Evolutionary conservation across 2,329 filamentous ascomycete genomes (phyloP).

Genomic region (Zasmidium angulare): DNA sequence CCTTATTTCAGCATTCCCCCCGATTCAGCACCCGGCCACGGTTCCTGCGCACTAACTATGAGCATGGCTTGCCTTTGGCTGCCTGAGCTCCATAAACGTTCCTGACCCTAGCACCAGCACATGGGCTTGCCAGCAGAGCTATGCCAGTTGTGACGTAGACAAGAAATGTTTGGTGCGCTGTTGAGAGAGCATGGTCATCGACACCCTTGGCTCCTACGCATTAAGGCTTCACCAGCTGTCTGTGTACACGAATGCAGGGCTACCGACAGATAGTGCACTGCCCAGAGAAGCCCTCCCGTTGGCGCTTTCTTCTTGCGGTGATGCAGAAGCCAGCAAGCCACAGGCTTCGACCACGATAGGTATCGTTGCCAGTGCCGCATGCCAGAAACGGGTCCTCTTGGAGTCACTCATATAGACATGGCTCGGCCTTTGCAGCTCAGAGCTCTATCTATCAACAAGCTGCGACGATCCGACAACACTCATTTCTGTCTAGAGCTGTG

Average conservation of each 20-base stretch:
- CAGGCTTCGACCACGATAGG: background rate
- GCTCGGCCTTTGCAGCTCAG: background rate
- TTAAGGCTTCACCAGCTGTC: background rate
- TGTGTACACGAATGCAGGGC: slow-evolving; percentile 3
- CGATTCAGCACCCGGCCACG: background rate
- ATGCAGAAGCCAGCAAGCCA: slow-evolving; percentile 1
- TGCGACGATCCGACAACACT: background rate
- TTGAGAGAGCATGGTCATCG: background rate
- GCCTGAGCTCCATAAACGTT: slow-evolving; percentile 15
- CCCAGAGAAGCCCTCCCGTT: slow-evolving; percentile 1
- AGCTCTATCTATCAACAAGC: background rate
- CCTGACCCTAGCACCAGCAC: background rate
- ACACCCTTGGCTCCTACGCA: slow-evolving; percentile 1
- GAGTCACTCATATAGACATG: slow-evolving; percentile 6
- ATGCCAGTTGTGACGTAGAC: slow-evolving; percentile 15
- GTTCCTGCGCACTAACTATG: slow-evolving; percentile 1
- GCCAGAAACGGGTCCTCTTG: background rate
- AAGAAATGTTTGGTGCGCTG: slow-evolving; percentile 3
- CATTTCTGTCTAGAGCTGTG: background rate
- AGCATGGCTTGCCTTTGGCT: slow-evolving; percentile 17
- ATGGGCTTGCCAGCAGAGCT: slow-evolving; percentile 5
- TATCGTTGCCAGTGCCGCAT: background rate
- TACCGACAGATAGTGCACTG: slow-evolving; percentile 1
- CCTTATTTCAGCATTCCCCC: slow-evolving; percentile 15
- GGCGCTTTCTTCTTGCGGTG: background rate